A percentile compares a stretch with the other conserved stretches of the same genome.
phyloP scores from a whole-genome alignment of 2,329 filamentous ascomycete genomes.

The Pyrenochaeta sp. region DNA sequence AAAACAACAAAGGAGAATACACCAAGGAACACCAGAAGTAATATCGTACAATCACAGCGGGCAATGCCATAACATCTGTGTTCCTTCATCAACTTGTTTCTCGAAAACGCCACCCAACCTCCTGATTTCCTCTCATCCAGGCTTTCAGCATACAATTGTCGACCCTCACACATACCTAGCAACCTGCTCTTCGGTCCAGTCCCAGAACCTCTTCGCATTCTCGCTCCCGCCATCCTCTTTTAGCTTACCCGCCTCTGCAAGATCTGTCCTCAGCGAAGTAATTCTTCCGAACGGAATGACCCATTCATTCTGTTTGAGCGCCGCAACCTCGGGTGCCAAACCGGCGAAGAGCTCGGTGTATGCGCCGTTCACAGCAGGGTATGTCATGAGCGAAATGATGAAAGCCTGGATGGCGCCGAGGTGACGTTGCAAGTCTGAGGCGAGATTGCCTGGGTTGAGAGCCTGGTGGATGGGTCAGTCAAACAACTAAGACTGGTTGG shows the following conservation, averaged over 20 bases:
- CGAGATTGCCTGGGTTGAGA: constrained; percentile 53
- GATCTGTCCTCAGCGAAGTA: constrained; percentile 18
- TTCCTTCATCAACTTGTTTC: constrained; percentile 12
- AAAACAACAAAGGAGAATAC: no score
- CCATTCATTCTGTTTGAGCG: constrained; percentile 43
- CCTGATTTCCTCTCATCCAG: no score
- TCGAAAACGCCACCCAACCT: no score
- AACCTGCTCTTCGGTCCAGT: constrained; percentile 54
- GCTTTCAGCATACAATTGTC: no score
- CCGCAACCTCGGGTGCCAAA: constrained; percentile 21
- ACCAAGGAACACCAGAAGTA: no score
- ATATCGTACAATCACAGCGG: no score
- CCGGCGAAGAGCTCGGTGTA: constrained; percentile 38
- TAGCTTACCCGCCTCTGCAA: constrained; percentile 29
- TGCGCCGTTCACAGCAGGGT: constrained; percentile 29
- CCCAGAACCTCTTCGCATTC: constrained; percentile 53
- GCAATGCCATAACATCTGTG: no score
- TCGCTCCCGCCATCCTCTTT: constrained; percentile 34
- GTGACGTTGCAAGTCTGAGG: constrained; percentile 46
- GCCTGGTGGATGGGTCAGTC: constrained; percentile 1
- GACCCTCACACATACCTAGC: no score
- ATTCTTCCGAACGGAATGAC: constrained; percentile 60
- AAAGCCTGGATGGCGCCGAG: constrained; percentile 1
- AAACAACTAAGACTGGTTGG: neutral
- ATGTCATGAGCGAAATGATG: constrained; percentile 3